These are phyloP conservation scores for Fusarium sp. DNA, from an alignment of 2,329 filamentous ascomycete species.

Conservation along the genomic window DNA sequence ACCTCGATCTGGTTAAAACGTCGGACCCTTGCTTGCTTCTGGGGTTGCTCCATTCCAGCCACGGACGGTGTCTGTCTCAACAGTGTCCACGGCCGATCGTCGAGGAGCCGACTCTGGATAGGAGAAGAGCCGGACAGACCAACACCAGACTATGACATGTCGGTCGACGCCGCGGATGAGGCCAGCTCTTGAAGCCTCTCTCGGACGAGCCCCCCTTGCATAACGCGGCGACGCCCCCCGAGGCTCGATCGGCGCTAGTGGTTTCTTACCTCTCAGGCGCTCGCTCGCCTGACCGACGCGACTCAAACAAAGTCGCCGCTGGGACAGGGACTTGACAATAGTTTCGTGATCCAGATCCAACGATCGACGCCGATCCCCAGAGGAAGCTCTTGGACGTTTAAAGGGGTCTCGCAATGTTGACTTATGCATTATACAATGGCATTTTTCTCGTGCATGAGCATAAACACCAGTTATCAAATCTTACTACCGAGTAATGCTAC, in stretches of 20 bases:
- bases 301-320: conserved; percentile 9
- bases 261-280: background rate
- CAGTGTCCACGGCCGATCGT: conserved; percentile 16
- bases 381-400: conserved; percentile 4
- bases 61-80: conserved; percentile 29
- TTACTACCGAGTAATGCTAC: conserved; percentile 1
- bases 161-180: conserved; percentile 12
- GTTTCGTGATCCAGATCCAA: conserved; percentile 13
- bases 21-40: conserved; percentile 25
- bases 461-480: background rate
- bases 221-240: conserved; percentile 13
- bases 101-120: conserved; percentile 4
- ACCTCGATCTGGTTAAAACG: conserved; percentile 32
- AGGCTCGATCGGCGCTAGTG: conserved; percentile 15
- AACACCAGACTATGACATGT: conserved; percentile 25
- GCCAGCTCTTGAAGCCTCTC: conserved; percentile 8
- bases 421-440: conserved; percentile 12
- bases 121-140: conserved; percentile 25
- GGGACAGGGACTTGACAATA: background rate
- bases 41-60: conserved; percentile 37
- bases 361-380: conserved; percentile 26
- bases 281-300: background rate
- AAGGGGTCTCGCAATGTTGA: conserved; percentile 6
- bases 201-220: conserved; percentile 32
- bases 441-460: conserved; percentile 6